These are phyloP conservation scores for Cucurbita ficifolia DNA, from an alignment of 306 rosid species.

Conservation along the genomic window DNA sequence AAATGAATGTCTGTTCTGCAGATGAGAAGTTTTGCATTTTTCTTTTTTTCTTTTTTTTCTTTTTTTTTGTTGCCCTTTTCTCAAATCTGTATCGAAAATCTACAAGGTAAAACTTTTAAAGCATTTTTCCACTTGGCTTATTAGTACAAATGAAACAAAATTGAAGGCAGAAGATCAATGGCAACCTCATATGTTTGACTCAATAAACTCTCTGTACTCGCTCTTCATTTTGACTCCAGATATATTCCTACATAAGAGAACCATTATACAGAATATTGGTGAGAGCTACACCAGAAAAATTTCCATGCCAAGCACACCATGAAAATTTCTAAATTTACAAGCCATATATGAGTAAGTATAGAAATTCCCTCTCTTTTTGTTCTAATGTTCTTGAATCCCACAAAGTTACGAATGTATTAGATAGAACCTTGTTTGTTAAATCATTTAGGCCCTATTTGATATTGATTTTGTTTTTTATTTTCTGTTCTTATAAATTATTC, in stretches of 20 bases:
- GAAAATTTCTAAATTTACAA: neutral
- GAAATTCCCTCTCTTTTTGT: neutral
- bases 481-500: neutral
- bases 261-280: neutral
- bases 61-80: neutral
- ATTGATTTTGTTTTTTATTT: neutral
- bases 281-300: neutral
- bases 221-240: constrained; percentile 93
- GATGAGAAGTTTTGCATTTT: neutral
- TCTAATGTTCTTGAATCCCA: neutral
- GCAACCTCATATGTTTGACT: constrained; percentile 43
- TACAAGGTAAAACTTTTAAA: constrained; percentile 5
- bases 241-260: constrained; percentile 41
- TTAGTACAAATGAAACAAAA: constrained; percentile 30
- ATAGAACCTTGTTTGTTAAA: neutral
- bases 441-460: neutral
- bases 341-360: neutral
- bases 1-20: neutral
- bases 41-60: neutral
- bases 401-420: neutral
- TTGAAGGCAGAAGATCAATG: constrained; percentile 31
- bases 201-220: constrained; percentile 74
- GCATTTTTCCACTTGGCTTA: constrained; percentile 10
- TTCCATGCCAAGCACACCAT: neutral
- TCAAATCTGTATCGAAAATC: constrained; percentile 33